Evolutionary conservation across 768 basidiomycete species (phyloP).

Genomic region (Leccinum disarticulatum): DNA sequence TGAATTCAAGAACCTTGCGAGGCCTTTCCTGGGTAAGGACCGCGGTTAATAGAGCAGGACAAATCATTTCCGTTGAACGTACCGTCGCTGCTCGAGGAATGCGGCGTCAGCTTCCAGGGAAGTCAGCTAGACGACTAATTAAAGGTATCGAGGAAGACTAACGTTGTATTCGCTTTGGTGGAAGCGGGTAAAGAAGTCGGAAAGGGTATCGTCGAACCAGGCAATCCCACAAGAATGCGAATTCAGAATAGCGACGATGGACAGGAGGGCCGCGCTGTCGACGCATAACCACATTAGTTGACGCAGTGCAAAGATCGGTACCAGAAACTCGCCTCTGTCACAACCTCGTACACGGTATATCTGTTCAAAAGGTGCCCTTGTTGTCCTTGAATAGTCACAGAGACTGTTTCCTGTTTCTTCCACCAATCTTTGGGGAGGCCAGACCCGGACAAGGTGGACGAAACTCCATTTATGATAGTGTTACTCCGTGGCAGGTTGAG

Average conservation of each 20-base stretch:
- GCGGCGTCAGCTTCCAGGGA: constrained; percentile 68
- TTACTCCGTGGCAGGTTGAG: constrained; percentile 22
- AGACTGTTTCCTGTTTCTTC: constrained; percentile 74
- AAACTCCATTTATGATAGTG: constrained; percentile 39
- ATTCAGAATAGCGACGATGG: constrained; percentile 89
- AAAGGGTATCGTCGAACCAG: constrained; percentile 89
- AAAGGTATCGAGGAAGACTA: constrained; percentile 32
- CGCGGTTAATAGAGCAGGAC: background rate
- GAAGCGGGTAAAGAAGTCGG: constrained; percentile 80
- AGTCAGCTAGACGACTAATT: constrained; percentile 6
- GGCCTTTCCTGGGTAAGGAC: constrained; percentile 59
- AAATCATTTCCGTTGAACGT: constrained; percentile 11
- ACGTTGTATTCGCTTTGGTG: constrained; percentile 93
- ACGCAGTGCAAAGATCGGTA: constrained; percentile 5
- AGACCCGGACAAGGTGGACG: constrained; percentile 65
- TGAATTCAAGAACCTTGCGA: constrained; percentile 77
- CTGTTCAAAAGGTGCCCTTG: constrained; percentile 92
- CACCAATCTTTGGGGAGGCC: constrained; percentile 84
- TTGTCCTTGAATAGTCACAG: constrained; percentile 75
- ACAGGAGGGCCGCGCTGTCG: constrained; percentile 66
- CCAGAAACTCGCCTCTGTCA: constrained; percentile 62
- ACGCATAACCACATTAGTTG: constrained; percentile 11
- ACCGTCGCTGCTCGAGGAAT: constrained; percentile 91
- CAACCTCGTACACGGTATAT: constrained; percentile 80
- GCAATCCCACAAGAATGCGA: constrained; percentile 86